A percentile compares a stretch with the other conserved stretches of the same genome.
phyloP scores from a whole-genome alignment of 306 rosid genomes.

The Corylus americana region DNA sequence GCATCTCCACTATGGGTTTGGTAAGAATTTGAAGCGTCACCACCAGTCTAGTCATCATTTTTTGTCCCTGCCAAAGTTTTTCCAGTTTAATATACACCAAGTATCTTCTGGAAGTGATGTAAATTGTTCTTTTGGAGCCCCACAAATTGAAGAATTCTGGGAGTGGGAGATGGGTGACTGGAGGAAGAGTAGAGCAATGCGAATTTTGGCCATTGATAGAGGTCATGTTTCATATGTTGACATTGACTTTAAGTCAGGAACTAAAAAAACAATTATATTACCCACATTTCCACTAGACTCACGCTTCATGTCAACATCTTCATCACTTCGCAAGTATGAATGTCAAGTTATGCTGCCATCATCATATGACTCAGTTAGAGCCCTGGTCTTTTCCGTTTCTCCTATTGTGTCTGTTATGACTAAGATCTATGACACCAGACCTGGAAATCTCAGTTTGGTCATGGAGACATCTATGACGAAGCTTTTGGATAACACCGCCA shows the following conservation, averaged over 20 bases:
- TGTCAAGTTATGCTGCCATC: constrained; percentile 52
- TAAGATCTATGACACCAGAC: constrained; percentile 65
- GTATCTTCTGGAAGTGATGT: constrained; percentile 37
- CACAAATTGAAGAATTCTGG: constrained; percentile 70
- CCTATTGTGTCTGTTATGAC: constrained; percentile 62
- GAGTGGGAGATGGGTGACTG: constrained; percentile 99
- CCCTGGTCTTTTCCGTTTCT: constrained; percentile 77
- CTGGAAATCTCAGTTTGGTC: constrained; percentile 58
- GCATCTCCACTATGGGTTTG: constrained; percentile 84
- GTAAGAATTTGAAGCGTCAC: constrained; percentile 83
- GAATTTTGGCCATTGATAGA: constrained; percentile 80
- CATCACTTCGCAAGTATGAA: constrained; percentile 49
- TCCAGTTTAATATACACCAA: constrained; percentile 66
- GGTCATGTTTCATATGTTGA: constrained; percentile 79
- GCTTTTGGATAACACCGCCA: constrained; percentile 45
- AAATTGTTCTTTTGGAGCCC: constrained; percentile 61
- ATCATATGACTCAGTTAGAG: constrained; percentile 68
- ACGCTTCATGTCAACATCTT: constrained; percentile 67
- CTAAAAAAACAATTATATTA: constrained; percentile 53
- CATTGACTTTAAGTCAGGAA: constrained; percentile 65
- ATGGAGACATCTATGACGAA: constrained; percentile 59
- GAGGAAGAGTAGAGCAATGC: constrained; percentile 79
- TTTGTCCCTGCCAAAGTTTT: constrained; percentile 45
- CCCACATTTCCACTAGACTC: constrained; percentile 97
- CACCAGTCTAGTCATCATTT: constrained; percentile 53